Evolutionary conservation across 352 stramenopile species (phyloP).

Genomic region (Blastocystis sp.): DNA sequence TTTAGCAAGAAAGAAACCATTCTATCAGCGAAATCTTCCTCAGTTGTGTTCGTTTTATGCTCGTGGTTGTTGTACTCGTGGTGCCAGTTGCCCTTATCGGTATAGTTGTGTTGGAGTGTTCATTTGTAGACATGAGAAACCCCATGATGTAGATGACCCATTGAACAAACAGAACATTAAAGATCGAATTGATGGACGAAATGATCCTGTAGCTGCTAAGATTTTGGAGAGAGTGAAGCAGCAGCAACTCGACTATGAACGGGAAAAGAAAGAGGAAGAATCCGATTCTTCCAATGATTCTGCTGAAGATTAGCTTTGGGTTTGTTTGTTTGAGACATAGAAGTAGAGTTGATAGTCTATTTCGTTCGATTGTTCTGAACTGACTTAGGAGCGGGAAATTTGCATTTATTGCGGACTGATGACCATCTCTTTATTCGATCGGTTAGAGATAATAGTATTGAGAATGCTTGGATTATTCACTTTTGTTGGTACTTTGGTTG

Average conservation of each 20-base stretch:
- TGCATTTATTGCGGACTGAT: neutral
- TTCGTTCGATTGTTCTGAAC: neutral
- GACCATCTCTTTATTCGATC: neutral
- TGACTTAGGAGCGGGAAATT: neutral
- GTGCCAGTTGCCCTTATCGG: conserved; percentile 76
- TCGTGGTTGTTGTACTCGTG: conserved; percentile 77
- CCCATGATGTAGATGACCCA: conserved; percentile 74
- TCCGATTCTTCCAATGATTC: neutral
- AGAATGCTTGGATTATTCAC: conserved; percentile 33
- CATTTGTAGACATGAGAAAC: conserved; percentile 72
- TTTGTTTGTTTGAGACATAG: neutral
- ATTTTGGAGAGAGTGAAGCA: conserved; percentile 69
- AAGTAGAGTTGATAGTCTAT: conserved; percentile 16
- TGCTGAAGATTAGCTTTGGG: neutral
- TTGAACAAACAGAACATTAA: conserved; percentile 80
- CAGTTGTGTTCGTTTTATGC: conserved; percentile 81
- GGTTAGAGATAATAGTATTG: neutral
- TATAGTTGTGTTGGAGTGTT: neutral
- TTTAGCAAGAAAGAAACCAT: conserved; percentile 75
- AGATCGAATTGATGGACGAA: conserved; percentile 77
- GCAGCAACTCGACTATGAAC: conserved; percentile 11
- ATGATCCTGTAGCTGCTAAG: conserved; percentile 77
- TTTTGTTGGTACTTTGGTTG: neutral
- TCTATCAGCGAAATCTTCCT: conserved; percentile 79
- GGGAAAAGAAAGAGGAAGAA: conserved; percentile 41